These are phyloP conservation scores for Hypocrella siamensis DNA, from an alignment of 2,329 filamentous ascomycete species.

Conservation along the genomic window DNA sequence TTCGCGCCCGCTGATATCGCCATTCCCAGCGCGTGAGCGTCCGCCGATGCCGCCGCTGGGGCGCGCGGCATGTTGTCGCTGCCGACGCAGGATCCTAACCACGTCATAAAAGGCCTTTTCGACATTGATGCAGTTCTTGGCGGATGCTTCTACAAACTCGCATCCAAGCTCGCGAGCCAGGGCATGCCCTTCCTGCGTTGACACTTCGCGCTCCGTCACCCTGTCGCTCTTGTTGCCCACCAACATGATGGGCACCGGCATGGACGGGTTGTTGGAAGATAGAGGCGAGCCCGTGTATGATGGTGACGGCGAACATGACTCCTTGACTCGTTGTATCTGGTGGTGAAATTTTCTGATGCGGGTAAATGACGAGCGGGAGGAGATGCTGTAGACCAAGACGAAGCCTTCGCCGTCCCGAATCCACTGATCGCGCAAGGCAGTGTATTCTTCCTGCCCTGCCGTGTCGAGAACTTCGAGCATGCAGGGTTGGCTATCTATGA, in stretches of 20 bases:
- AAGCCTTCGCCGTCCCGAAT: slow-evolving; percentile 96
- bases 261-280: slow-evolving; percentile 39
- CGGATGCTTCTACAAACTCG: slow-evolving; percentile 92
- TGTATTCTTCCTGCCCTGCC: slow-evolving; percentile 96
- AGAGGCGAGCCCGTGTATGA: slow-evolving; percentile 64
- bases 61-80: slow-evolving; percentile 45
- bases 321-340: slow-evolving; percentile 94
- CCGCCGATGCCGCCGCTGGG: slow-evolving; percentile 18
- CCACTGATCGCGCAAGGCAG: slow-evolving; percentile 92
- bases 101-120: slow-evolving; percentile 99
- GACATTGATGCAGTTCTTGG: slow-evolving; percentile 96
- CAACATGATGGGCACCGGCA: slow-evolving; percentile 85
- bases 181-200: slow-evolving; percentile 86
- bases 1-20: slow-evolving; percentile 17
- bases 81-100: slow-evolving; percentile 73
- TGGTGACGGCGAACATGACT: slow-evolving; percentile 64
- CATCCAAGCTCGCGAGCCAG: slow-evolving; percentile 84
- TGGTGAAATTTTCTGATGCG: slow-evolving; percentile 93
- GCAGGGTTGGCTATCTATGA: slow-evolving; percentile 88
- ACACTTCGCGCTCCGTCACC: slow-evolving; percentile 89
- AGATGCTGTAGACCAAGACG: slow-evolving; percentile 96
- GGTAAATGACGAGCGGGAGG: slow-evolving; percentile 84
- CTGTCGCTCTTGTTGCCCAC: slow-evolving; percentile 98
- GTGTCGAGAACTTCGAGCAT: slow-evolving; percentile 98
- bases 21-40: slow-evolving; percentile 23